Evolutionary conservation across 164 flowering plant species (phyloP).

Genomic region (Liriodendron chinense): DNA sequence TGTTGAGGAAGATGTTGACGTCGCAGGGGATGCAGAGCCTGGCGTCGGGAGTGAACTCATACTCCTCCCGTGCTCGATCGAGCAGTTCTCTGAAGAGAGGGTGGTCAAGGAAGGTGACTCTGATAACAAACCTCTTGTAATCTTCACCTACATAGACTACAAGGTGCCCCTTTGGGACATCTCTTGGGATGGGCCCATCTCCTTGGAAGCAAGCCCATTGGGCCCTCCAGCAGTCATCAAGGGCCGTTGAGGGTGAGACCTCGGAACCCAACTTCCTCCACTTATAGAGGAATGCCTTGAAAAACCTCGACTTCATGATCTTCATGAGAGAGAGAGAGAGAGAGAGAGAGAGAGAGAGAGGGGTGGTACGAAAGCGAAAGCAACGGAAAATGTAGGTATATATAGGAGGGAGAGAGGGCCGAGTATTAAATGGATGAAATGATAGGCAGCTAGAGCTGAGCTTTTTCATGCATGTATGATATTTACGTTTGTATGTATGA

Average conservation of each 20-base stretch:
- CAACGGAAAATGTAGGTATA: constrained; percentile 21
- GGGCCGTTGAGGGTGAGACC: constrained; percentile 31
- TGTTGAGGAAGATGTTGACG: constrained; percentile 54
- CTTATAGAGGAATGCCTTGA: constrained; percentile 39
- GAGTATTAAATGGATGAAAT: constrained; percentile 35
- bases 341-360: constrained; percentile 7
- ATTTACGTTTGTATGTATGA: neutral
- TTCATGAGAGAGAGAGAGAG: neutral
- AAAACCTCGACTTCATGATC: constrained; percentile 36
- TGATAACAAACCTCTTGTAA: constrained; percentile 65
- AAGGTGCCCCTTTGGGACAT: constrained; percentile 89
- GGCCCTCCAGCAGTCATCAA: constrained; percentile 36
- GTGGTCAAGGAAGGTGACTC: constrained; percentile 57
- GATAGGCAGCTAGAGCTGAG: constrained; percentile 31
- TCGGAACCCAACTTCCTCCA: constrained; percentile 50
- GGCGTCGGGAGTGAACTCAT: constrained; percentile 50
- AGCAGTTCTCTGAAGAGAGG: constrained; percentile 72
- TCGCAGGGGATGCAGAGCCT: constrained; percentile 82
- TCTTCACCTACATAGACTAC: constrained; percentile 81
- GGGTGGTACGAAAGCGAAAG: neutral
- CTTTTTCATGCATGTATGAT: constrained; percentile 2
- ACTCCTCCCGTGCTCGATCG: constrained; percentile 75
- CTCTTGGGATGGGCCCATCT: constrained; percentile 50
- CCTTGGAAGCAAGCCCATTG: constrained; percentile 29
- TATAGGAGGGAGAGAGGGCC: constrained; percentile 20